Evolutionary conservation across 345 rosid species (phyloP).

Genomic region (Lepidium didymum): DNA sequence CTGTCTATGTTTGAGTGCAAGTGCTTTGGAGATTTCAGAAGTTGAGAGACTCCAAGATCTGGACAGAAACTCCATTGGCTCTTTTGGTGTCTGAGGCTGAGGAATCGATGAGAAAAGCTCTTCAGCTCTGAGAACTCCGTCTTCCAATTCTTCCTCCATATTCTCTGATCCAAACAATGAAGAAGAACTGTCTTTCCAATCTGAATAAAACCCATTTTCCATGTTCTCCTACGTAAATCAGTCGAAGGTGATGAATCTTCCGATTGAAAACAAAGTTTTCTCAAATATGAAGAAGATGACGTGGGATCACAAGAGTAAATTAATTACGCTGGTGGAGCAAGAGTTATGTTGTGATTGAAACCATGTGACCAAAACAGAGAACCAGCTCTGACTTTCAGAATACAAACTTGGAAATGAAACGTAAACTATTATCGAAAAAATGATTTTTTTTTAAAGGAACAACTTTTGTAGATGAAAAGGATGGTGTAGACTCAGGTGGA

Average conservation of each 20-base stretch:
- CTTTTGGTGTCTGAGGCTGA: slow-evolving; percentile 79
- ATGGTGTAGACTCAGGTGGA: slow-evolving; percentile 30
- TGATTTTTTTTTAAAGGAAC: background rate
- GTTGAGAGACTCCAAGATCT: slow-evolving; percentile 96
- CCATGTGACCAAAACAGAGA: slow-evolving; percentile 29
- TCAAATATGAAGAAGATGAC: background rate
- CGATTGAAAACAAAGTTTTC: background rate
- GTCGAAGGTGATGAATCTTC: background rate
- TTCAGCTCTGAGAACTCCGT: slow-evolving; percentile 24
- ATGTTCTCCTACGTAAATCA: slow-evolving; percentile 18
- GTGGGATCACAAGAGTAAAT: slow-evolving; percentile 7
- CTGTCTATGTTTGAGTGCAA: slow-evolving; percentile 65
- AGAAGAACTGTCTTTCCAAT: slow-evolving; percentile 37
- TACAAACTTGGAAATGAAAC: slow-evolving; percentile 13
- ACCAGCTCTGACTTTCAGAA: slow-evolving; percentile 22
- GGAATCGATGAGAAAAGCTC: slow-evolving; percentile 45
- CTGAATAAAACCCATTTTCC: slow-evolving; percentile 48
- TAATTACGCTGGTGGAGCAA: background rate
- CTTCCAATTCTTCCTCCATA: slow-evolving; percentile 48
- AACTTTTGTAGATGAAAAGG: slow-evolving; percentile 20
- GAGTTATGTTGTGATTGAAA: slow-evolving; percentile 22
- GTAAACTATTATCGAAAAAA: background rate
- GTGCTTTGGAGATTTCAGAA: slow-evolving; percentile 86
- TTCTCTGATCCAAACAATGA: slow-evolving; percentile 33
- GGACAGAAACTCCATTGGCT: slow-evolving; percentile 88